Evolutionary conservation across 371 early-diverging fungal genomes (phyloP), one percentile per base, ranked within the genome.

Genomic region (Rhizomucor miehei): DNA sequence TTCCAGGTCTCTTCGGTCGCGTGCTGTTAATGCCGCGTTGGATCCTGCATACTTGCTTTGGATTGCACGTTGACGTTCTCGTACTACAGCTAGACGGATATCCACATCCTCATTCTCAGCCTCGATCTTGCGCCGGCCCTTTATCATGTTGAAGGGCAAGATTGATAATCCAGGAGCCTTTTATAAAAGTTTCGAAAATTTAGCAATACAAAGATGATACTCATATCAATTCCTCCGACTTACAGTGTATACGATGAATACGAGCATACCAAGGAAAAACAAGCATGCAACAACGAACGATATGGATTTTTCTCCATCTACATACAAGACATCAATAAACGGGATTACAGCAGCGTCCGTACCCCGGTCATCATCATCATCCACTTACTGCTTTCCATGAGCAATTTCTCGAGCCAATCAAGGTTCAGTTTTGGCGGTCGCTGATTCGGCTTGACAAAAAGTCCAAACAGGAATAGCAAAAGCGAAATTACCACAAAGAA

Each of bases 111-210:
- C 63, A 16, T 63, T 55, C 36, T 76, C 75, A 35, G 52, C 57
- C 13, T 79, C 72, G 25, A 77, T 43, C 8, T 59, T 47, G 34
- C 60, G 54, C 21, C 68, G 60, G 6, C 79, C 79, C 25, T 74
- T 77, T 38, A 82, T 74, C 60, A 82, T 45, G 48, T 56, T 58
- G 14, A 84, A 52, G 0, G 84, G 82, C 37, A 82, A 56, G 13
- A 80, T 35, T 0, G 81, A 77, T n/a, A 84, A 52, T 52, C 84
- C 84, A 8, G 77, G 75, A 17, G 83, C 83, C 81, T 81, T 39
- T 44, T 21, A n/a, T n/a, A n/a, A n/a, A n/a, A n/a, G n/a, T n/a
- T n/a, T n/a, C n/a, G n/a, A n/a, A n/a, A n/a, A n/a, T n/a, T n/a
- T n/a, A n/a, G n/a, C n/a, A n/a, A n/a, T n/a, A n/a, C n/a, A n/a